Percentiles rank a stretch among this genome's conserved stretches.
Evolutionary conservation across 2,329 filamentous ascomycete genomes (phyloP).

Genomic region (Botrytis galanthina): DNA sequence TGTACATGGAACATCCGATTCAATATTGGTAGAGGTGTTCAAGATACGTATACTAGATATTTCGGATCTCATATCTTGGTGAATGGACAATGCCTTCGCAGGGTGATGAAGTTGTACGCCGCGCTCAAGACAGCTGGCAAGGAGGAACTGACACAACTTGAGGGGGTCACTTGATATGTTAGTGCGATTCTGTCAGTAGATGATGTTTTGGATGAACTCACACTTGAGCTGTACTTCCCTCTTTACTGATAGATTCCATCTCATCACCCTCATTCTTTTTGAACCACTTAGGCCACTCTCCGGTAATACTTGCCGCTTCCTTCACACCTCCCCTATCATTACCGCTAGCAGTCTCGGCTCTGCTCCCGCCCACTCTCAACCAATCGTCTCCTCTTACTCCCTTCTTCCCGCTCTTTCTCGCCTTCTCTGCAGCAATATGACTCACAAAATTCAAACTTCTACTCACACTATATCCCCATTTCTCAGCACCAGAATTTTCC

Average conservation of each 20-base stretch:
- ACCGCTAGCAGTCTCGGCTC: conserved; percentile 45
- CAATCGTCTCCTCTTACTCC: conserved; percentile 60
- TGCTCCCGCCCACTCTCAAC: conserved; percentile 55
- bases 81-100: conserved; percentile 53
- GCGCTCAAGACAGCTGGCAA: conserved; percentile 53
- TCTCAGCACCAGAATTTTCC: conserved; percentile 25
- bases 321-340: conserved; percentile 48
- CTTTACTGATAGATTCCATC: conserved; percentile 60
- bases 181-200: background rate
- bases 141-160: conserved; percentile 63
- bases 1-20: conserved; percentile 58
- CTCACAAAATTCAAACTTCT: conserved; percentile 51
- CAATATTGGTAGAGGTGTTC: conserved; percentile 44
- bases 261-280: conserved; percentile 52
- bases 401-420: conserved; percentile 33
- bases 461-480: conserved; percentile 58
- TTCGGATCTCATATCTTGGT: conserved; percentile 49
- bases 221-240: conserved; percentile 63
- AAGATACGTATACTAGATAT: conserved; percentile 53
- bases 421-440: conserved; percentile 38
- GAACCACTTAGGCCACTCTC: conserved; percentile 56
- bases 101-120: conserved; percentile 68
- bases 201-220: conserved; percentile 41
- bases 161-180: conserved; percentile 57
- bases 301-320: conserved; percentile 31